Conservation (phyloP, 495 filamentous ascomycete species). For the Aspergillus ostianus region DNA sequence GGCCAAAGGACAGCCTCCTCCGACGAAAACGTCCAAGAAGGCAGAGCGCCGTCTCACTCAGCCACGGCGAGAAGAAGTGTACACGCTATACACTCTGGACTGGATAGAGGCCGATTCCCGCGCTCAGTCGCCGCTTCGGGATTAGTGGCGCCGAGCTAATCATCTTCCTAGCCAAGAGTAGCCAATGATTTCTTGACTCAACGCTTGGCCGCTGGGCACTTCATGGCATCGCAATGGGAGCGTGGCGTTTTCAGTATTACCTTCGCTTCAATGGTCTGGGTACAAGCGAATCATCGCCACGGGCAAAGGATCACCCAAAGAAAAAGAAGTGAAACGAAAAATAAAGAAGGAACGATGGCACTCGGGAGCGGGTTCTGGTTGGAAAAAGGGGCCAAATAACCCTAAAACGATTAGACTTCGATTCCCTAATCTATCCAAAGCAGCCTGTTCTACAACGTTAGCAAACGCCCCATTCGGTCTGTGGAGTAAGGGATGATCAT, state of each 20-base stretch:
- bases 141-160: constrained; percentile 4
- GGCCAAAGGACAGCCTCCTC: not conserved
- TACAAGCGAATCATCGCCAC: too few relatives aligned
- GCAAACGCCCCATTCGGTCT: too few relatives aligned
- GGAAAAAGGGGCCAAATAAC: not conserved
- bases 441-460: too few relatives aligned
- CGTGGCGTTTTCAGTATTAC: not conserved
- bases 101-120: not conserved
- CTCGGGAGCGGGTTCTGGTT: too few relatives aligned
- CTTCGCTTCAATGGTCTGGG: not conserved
- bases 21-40: not conserved
- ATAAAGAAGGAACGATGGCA: not conserved
- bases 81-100: too few relatives aligned
- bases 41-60: not conserved
- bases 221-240: not conserved
- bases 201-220: not conserved
- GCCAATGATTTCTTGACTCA: constrained; percentile 5
- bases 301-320: not conserved
- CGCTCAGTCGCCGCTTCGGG: not conserved
- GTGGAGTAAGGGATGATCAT: too few relatives aligned
- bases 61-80: too few relatives aligned
- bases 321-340: not conserved
- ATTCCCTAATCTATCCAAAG: too few relatives aligned
- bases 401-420: not conserved
- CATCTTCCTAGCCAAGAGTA: constrained; percentile 1